Evolutionary conservation across 1,284 basidiomycete genomes (phyloP).

Genomic region (Ceratobasidium sp.): DNA sequence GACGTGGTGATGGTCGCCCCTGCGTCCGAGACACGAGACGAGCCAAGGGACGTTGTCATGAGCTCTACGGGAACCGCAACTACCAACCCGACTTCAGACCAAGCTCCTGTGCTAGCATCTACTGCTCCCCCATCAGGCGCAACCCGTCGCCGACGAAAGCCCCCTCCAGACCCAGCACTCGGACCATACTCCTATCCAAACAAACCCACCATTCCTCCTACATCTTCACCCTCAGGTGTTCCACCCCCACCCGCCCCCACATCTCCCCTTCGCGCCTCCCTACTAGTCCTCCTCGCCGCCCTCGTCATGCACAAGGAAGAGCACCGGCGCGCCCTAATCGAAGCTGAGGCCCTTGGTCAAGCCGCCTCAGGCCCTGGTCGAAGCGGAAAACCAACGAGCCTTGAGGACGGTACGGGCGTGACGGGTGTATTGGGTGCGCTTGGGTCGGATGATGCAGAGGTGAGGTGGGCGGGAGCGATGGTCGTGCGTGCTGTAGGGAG

Average conservation of each 20-base stretch:
- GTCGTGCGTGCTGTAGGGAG: constrained; percentile 23
- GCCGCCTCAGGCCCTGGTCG: neutral
- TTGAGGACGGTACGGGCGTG: neutral
- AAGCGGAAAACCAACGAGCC: neutral
- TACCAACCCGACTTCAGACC: neutral
- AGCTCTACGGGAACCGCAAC: neutral
- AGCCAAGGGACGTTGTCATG: constrained; percentile 15
- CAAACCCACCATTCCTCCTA: neutral
- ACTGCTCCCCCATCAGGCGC: neutral
- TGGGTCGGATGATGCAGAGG: constrained; percentile 16
- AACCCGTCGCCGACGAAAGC: constrained; percentile 21
- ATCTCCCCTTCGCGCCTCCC: constrained; percentile 16
- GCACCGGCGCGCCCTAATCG: constrained; percentile 5
- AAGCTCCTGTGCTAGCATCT: constrained; percentile 9
- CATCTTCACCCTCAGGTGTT: neutral
- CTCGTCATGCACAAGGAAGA: constrained; percentile 30
- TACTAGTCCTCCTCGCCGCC: constrained; percentile 22
- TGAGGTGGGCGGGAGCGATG: constrained; percentile 26
- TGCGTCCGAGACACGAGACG: neutral
- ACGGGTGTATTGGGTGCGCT: constrained; percentile 29
- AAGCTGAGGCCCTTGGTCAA: constrained; percentile 2
- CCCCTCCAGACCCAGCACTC: constrained; percentile 35
- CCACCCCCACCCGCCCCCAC: constrained; percentile 18
- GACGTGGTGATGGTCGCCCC: constrained; percentile 15
- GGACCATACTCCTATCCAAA: constrained; percentile 16